Base-by-base conservation (phyloP, 192 early-diverging fungal species). In the Fimicolochytrium jonesii region DNA sequence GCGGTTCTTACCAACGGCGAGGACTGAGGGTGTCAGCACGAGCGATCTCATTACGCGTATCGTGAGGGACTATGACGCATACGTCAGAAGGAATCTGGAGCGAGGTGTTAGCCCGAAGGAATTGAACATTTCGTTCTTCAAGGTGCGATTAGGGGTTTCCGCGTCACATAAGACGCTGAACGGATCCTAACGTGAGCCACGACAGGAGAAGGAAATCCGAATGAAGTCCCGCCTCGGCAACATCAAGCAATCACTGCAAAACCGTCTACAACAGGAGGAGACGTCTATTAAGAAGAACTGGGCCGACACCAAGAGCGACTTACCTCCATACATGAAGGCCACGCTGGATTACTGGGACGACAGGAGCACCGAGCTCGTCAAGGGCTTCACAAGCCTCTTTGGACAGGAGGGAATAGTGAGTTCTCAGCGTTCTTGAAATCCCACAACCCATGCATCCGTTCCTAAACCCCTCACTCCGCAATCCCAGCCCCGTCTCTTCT, bases 31-130 rank as follows among this genome's bases (percentile, higher is more conserved):
- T 18, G 86, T 95, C 45, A 93, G 91, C 17, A 95, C 93, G 6
- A 92, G 91, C 22, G 93, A 95, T 77, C 75, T 95, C 22, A 92
- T 95, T 11, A 91, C 90, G 28, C 87, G 93, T 59, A 93, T 95
- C 15, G 70, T 72, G 15, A 7, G 55, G 10, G 54, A 72, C 48
- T 66, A 72, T 31, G 58, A 66, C 36, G 58, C 66, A 4, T 72
- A 72, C 46, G 59, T 72, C 1, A 56, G 66, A 22, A 29, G 70
- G 26, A 66, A 66, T 36, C 37, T 72, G 46, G 66, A 72, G 47
- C 30, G 70, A 47, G 70, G 70, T 5, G 39, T 60, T 15, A 53
- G 48, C 30, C 49, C 66, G 3, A 59, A 68, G 50, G 66, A 68
- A n/a, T 33, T 68, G 33, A 66, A 66, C 46, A 56, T 66, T 46